phyloP scores from a whole-genome alignment of 352 stramenopile species.

The Pythium oligandrum region DNA sequence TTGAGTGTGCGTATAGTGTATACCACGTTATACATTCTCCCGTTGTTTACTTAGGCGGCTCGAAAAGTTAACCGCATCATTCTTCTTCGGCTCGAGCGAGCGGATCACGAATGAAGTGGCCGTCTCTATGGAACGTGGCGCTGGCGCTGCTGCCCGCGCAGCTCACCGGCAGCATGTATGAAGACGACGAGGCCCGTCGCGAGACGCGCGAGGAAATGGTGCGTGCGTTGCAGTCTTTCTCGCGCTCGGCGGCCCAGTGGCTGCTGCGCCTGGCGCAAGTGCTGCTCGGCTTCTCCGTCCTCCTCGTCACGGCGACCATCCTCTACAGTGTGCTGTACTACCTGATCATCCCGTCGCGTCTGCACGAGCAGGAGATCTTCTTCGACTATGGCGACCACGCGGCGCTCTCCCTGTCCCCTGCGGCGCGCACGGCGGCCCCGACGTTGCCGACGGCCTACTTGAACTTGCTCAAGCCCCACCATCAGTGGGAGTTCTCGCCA shows the following conservation, averaged over 20 bases:
- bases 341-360: constrained; percentile 67
- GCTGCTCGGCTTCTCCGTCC: constrained; percentile 23
- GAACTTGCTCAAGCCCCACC: constrained; percentile 43
- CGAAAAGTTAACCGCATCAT: too few relatives aligned
- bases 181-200: constrained; percentile 42
- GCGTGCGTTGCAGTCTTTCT: constrained; percentile 19
- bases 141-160: constrained; percentile 44
- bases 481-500: constrained; percentile 52
- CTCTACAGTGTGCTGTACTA: constrained; percentile 76
- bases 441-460: constrained; percentile 48
- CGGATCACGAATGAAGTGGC: too few relatives aligned
- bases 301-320: constrained; percentile 52
- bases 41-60: too few relatives aligned
- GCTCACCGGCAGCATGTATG: constrained; percentile 1
- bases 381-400: constrained; percentile 71
- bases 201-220: constrained; percentile 39
- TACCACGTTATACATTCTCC: not conserved
- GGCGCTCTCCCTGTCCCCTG: constrained; percentile 15
- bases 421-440: not conserved
- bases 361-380: constrained; percentile 72
- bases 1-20: not conserved
- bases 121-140: constrained; percentile 20
- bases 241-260: constrained; percentile 32
- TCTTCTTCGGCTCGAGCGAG: too few relatives aligned
- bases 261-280: constrained; percentile 29